Conservation (phyloP, 345 rosid genomes). For the Sisymbrium irio region DNA sequence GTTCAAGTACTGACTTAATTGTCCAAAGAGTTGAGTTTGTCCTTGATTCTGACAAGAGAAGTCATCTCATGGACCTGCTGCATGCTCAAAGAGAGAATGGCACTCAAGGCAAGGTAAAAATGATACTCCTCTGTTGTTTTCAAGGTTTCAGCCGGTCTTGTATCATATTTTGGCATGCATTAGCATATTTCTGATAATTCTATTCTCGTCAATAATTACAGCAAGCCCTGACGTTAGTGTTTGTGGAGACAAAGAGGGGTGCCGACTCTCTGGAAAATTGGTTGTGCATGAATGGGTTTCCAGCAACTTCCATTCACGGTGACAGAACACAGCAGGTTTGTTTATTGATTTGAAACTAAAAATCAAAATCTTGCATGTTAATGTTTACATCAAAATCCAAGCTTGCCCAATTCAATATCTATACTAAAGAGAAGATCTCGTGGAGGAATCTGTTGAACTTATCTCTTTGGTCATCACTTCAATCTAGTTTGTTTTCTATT, state of each 20-base stretch:
- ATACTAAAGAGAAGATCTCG: background rate
- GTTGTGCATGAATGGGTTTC: slow-evolving; percentile 82
- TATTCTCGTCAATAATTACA: slow-evolving; percentile 40
- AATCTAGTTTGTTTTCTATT: background rate
- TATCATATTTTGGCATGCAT: background rate
- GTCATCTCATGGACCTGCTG: slow-evolving; percentile 99
- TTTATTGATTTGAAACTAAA: slow-evolving; percentile 3
- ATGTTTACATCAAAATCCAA: background rate
- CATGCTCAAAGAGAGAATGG: slow-evolving; percentile 90
- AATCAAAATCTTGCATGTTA: slow-evolving; percentile 11
- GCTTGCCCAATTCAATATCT: background rate
- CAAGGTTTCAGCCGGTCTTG: background rate
- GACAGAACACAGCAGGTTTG: slow-evolving; percentile 89
- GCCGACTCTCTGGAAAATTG: slow-evolving; percentile 95
- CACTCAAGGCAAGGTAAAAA: slow-evolving; percentile 69
- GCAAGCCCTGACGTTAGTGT: slow-evolving; percentile 95
- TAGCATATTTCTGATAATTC: slow-evolving; percentile 1
- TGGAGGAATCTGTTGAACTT: slow-evolving; percentile 7
- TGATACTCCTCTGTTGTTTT: background rate
- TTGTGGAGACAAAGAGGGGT: slow-evolving; percentile 97
- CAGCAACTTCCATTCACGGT: slow-evolving; percentile 94
- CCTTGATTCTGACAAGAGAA: slow-evolving; percentile 92
- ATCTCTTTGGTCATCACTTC: background rate
- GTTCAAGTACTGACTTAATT: slow-evolving; percentile 98
- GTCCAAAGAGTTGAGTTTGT: slow-evolving; percentile 96